Base-by-base conservation (phyloP, 2,329 filamentous ascomycete species). In the Colletotrichum tofieldiae region DNA sequence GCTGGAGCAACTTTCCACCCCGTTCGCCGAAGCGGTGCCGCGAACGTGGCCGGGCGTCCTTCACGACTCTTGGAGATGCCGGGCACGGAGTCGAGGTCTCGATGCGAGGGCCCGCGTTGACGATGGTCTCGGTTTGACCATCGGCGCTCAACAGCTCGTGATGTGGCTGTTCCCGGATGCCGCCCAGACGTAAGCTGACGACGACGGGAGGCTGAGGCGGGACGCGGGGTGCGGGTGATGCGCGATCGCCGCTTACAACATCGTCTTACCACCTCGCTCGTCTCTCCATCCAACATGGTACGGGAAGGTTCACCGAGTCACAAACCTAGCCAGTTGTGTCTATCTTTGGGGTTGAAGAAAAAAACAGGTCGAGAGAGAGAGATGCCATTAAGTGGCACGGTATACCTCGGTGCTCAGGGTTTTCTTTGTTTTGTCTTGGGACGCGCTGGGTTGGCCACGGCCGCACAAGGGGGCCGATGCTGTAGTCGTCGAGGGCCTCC, bases 111-210 rank as follows among this genome's bases (percentile, higher is more conserved):
- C 16, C 18, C 47, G 14, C 5, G 11, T 16, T 23, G 47, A 49
- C 23, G 14, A 29, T 16, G 23, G 5, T 29, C 23, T n/a, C 8
- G 3, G 51, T 2, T 32, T 20, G 16, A 12, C 16, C 18, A 35
- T 35, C 18, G 18, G 2, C 32, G 16, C 29, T 11, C 29, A 8
- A 35, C 29, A n/a, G 29, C 16, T 18, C 12, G 35, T 35, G 51
- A n/a, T 29, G 29, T 35, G 51, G 18, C 51, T 11, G 51, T 54
- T 54, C 26, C 43, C 41, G 41, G 41, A 61, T 61, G 2, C 29
- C 26, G 29, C 23, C 29, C 58, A 18, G 58, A 47, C 58, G 43
- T 29, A 47, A 43, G 58, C 58, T 61, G 58, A 61, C 29, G 58
- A 61, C 43, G 20, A 35, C 29, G 43, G 29, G 11, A 61, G 58